phyloP scores from a whole-genome alignment of 441 rosid species.

The California macrophylla region DNA sequence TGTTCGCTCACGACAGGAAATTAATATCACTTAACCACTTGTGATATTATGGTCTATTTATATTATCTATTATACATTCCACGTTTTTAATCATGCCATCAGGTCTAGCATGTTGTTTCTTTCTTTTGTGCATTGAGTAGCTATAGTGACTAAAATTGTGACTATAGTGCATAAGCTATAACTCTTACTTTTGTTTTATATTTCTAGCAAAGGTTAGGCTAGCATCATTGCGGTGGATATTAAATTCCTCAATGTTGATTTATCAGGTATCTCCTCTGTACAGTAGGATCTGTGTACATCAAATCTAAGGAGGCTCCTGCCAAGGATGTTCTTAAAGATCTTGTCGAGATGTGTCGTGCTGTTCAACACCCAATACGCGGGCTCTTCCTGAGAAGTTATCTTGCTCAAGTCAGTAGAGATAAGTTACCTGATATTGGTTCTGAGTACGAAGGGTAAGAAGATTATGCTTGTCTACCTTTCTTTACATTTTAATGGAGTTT shows the following conservation, averaged over 20 bases:
- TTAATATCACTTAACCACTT: neutral
- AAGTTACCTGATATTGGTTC: slow-evolving; percentile 74
- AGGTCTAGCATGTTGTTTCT: neutral
- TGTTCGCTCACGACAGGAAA: neutral
- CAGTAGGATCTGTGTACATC: slow-evolving; percentile 86
- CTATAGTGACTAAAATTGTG: neutral
- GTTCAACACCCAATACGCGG: slow-evolving; percentile 89
- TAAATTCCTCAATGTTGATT: slow-evolving; percentile 14
- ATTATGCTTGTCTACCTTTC: slow-evolving; percentile 2
- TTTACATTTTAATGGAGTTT: slow-evolving; percentile 1
- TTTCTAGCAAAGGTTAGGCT: neutral
- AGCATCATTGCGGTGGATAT: slow-evolving; percentile 5
- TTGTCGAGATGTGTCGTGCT: slow-evolving; percentile 83
- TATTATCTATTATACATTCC: neutral
- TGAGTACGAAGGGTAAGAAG: slow-evolving; percentile 55
- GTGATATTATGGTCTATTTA: neutral
- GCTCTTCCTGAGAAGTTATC: slow-evolving; percentile 78
- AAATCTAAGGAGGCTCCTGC: slow-evolving; percentile 74
- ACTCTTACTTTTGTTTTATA: neutral
- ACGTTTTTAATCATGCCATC: neutral
- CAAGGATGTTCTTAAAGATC: slow-evolving; percentile 73
- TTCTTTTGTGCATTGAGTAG: neutral
- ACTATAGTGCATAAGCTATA: neutral
- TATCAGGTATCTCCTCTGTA: slow-evolving; percentile 76
- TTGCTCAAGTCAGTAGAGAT: slow-evolving; percentile 79